Base-by-base conservation (phyloP, 768 basidiomycete genomes). In the Lactifluus volemus region DNA sequence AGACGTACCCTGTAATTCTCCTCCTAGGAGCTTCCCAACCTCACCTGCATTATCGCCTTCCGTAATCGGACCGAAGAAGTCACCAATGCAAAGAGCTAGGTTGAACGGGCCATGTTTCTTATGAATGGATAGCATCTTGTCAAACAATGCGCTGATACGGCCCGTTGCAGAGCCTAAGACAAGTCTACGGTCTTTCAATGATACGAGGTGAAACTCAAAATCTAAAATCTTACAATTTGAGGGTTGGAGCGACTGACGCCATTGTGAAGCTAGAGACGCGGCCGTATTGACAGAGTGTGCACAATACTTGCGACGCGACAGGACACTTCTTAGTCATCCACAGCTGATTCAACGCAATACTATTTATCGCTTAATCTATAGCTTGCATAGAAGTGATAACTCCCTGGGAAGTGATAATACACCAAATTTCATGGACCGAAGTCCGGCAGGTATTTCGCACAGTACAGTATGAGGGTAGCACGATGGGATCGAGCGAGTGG, bases 91-190 rank as follows among this genome's bases (percentile, higher is more conserved):
- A 54, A 94, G 78, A 7, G 86, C 81, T 58, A 91, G 79, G 69
- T 92, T 89, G 70, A 98, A 98, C 70, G 89, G 90, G 63, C 94
- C 94, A 73, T 97, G 90, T 74, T 96, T 97, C 56, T 84, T 78
- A 75, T 98, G 85, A 66, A 97, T 91, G 32, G 83, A 74, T 61
- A 82, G 85, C 67, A 98, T 81, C 77, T 93, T 97, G 59, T 81
- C 71, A 68, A 92, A 86, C 32, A 95, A 77, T n/a, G 83, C 80
- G 36, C 78, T 73, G 68, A 97, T 83, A 1, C 83, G 81, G 30
- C 93, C 93, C 38, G 78, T 74, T 6, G 89, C 84, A 53, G 93
- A 84, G 15, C 94, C 94, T 48, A 95, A 84, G 5, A 89, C 85
- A 58, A 97, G 76, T 65, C 84, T 85, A 53, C 5, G 50, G 5